Conservation (phyloP, 768 basidiomycete genomes). For the Psilocybe sp. region DNA sequence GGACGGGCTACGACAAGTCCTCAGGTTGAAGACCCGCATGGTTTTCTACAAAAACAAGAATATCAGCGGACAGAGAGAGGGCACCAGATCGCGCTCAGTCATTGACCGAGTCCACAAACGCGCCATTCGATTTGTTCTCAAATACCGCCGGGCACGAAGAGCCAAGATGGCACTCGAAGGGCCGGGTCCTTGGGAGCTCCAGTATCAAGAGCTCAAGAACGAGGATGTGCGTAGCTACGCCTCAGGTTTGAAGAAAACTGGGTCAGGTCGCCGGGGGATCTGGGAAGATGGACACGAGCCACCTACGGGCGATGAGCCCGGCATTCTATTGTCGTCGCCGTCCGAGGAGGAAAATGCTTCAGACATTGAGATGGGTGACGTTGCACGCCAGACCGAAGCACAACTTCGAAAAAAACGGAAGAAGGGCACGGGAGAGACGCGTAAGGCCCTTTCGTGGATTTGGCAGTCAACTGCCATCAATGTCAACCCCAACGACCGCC, state of each 20-base stretch:
- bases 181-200: conserved; percentile 14
- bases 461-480: too few relatives aligned
- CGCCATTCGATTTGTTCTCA: conserved; percentile 4
- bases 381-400: too few relatives aligned
- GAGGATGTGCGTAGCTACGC: conserved; percentile 12
- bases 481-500: too few relatives aligned
- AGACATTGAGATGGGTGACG: too few relatives aligned
- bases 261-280: conserved; percentile 1
- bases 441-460: too few relatives aligned
- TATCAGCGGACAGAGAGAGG: conserved; percentile 17
- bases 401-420: too few relatives aligned
- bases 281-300: not conserved
- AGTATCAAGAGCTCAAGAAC: conserved; percentile 7
- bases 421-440: too few relatives aligned
- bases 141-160: conserved; percentile 12
- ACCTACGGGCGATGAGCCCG: too few relatives aligned
- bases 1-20: conserved; percentile 11
- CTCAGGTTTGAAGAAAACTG: not conserved
- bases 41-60: conserved; percentile 20
- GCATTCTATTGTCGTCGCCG: too few relatives aligned
- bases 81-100: conserved; percentile 17
- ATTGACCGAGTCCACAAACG: conserved; percentile 17
- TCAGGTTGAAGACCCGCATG: conserved; percentile 17
- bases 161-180: conserved; percentile 11
- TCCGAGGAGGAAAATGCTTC: too few relatives aligned